phyloP scores from a whole-genome alignment of 495 filamentous ascomycete species.

The Aspergillus kassunensis region DNA sequence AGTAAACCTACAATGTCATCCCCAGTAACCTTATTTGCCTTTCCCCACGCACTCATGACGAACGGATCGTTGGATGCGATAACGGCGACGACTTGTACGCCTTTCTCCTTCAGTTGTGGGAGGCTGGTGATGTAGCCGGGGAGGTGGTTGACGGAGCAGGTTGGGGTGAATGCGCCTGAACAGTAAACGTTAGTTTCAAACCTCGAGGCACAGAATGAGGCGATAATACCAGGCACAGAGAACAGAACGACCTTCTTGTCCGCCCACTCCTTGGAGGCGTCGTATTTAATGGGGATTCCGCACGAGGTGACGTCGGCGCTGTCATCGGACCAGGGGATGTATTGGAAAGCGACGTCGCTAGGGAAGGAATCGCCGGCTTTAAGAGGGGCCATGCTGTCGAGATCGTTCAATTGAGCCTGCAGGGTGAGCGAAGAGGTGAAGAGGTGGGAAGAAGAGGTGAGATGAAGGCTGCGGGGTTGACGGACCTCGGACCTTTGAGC shows the following conservation, averaged over 20 bases:
- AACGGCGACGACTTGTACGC: conserved; percentile 77
- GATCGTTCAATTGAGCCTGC: background rate
- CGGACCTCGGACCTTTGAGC: background rate
- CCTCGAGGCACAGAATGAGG: background rate
- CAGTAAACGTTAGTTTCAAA: background rate
- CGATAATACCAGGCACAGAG: conserved; percentile 64
- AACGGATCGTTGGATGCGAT: conserved; percentile 84
- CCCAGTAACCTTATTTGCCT: conserved; percentile 81
- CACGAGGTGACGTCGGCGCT: conserved; percentile 63
- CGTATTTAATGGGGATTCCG: conserved; percentile 70
- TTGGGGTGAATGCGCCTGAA: conserved; percentile 84
- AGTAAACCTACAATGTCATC: conserved; percentile 69
- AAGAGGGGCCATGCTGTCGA: conserved; percentile 30
- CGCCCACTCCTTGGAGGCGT: conserved; percentile 80
- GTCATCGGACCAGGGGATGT: conserved; percentile 67
- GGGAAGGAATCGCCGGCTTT: conserved; percentile 81
- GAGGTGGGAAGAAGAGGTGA: background rate
- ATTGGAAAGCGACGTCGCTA: conserved; percentile 68
- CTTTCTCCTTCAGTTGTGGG: conserved; percentile 68
- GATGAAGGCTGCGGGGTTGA: conserved; percentile 7
- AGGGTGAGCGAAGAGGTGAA: background rate
- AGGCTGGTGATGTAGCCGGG: conserved; percentile 77
- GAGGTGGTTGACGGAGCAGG: conserved; percentile 80
- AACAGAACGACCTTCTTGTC: conserved; percentile 89
- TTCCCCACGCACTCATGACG: conserved; percentile 94